Conservation (phyloP, 2,329 filamentous ascomycete genomes). For the Apiospora pterosperma region DNA sequence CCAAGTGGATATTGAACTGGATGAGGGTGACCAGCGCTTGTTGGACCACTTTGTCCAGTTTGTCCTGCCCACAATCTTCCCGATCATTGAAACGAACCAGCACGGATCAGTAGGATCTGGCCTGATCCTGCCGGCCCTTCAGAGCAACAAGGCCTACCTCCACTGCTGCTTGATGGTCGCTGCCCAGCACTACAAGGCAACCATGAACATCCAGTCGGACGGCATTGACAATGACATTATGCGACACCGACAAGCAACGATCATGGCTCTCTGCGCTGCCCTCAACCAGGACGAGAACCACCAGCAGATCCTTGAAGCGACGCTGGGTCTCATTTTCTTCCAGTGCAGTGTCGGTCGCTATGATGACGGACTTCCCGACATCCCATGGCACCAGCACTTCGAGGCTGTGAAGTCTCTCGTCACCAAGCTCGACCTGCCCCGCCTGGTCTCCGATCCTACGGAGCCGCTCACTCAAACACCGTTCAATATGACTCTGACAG, state of each 20-base stretch:
- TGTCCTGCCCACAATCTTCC: slow-evolving; percentile 86
- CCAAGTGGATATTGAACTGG: slow-evolving; percentile 75
- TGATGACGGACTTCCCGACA: slow-evolving; percentile 82
- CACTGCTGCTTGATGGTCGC: slow-evolving; percentile 95
- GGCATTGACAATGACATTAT: slow-evolving; percentile 88
- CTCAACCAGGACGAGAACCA: slow-evolving; percentile 79
- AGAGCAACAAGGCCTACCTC: slow-evolving; percentile 88
- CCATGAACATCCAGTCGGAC: slow-evolving; percentile 61
- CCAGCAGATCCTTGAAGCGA: slow-evolving; percentile 85
- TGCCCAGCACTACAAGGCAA: slow-evolving; percentile 86
- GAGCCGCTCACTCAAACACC: slow-evolving; percentile 64
- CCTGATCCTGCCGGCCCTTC: slow-evolving; percentile 81
- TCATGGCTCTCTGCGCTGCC: slow-evolving; percentile 79
- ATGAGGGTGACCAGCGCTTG: slow-evolving; percentile 81
- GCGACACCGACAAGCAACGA: slow-evolving; percentile 84
- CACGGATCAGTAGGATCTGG: slow-evolving; percentile 77
- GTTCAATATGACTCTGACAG: slow-evolving; percentile 91
- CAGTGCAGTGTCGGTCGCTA: slow-evolving; percentile 86
- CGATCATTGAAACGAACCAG: slow-evolving; percentile 86
- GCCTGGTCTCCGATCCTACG: slow-evolving; percentile 58
- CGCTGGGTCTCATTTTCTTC: slow-evolving; percentile 93
- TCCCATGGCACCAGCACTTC: slow-evolving; percentile 97
- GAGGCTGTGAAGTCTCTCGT: slow-evolving; percentile 84
- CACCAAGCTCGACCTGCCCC: slow-evolving; percentile 76
- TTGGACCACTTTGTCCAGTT: slow-evolving; percentile 88